A percentile compares a stretch with the other conserved stretches of the same genome.
These are phyloP conservation scores for Colletotrichum australisinense DNA, from an alignment of 2,329 filamentous ascomycete species.

Conservation along the genomic window DNA sequence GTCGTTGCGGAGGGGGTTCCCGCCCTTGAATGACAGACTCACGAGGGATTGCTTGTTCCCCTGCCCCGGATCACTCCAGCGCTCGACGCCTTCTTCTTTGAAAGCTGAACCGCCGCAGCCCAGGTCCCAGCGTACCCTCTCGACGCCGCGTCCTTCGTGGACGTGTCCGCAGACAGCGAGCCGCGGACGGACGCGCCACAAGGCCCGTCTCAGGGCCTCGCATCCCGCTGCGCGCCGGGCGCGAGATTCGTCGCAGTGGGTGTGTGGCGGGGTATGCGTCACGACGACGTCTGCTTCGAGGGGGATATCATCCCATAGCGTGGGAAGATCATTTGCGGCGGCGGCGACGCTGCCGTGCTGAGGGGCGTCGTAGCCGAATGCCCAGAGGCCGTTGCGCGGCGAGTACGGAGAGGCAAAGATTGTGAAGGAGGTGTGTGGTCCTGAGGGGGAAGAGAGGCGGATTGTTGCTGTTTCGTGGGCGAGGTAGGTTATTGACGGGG, in stretches of 20 bases:
- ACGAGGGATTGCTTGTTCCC: conserved; percentile 71
- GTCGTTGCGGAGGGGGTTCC: conserved; percentile 57
- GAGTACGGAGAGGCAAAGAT: conserved; percentile 80
- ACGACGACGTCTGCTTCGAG: conserved; percentile 73
- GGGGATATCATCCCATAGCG: conserved; percentile 72
- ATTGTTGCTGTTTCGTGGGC: conserved; percentile 67
- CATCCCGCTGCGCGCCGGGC: conserved; percentile 64
- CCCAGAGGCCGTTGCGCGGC: conserved; percentile 69
- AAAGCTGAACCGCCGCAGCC: conserved; percentile 50
- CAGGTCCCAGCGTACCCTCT: conserved; percentile 71
- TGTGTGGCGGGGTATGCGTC: conserved; percentile 75
- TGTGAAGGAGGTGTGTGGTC: conserved; percentile 70
- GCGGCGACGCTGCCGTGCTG: conserved; percentile 32
- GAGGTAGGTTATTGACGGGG: conserved; percentile 72
- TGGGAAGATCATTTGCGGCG: conserved; percentile 39
- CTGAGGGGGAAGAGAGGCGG: conserved; percentile 62
- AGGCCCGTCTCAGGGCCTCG: conserved; percentile 63
- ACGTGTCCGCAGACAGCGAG: conserved; percentile 79
- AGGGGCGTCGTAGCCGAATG: conserved; percentile 69
- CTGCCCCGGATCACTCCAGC: conserved; percentile 71
- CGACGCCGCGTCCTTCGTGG: conserved; percentile 74
- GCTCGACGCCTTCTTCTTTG: conserved; percentile 54
- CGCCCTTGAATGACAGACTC: conserved; percentile 64
- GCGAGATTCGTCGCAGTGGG: conserved; percentile 65
- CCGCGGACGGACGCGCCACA: conserved; percentile 71